Base-by-base conservation (phyloP, 1,284 basidiomycete genomes). In the Malassezia furfur region DNA sequence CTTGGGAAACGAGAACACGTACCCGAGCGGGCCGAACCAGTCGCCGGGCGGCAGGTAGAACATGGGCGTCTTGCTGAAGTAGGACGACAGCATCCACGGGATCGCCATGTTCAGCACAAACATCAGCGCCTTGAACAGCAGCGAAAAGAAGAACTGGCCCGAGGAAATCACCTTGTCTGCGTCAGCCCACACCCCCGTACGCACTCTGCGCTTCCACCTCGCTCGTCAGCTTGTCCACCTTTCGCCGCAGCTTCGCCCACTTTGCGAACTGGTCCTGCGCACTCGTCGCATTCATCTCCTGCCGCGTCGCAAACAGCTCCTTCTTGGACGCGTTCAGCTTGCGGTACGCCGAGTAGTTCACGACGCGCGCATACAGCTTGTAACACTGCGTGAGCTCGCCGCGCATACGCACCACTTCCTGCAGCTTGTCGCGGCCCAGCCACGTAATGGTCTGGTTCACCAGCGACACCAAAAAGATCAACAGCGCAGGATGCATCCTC, bases 231-330 rank as follows among this genome's bases (percentile, higher is more conserved):
- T 94, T 96, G 78, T 99, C 94, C 32, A 96, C 84, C 64, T 82
- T 87, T 61, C 94, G 78, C 67, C 87, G 79, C 67, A 98, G 78
- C 78, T 91, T 93, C 41, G 93, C 93, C 94, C 94, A 98, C 78
- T 91, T 96, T 15, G 91, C 88, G 75, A 99, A 98, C 74, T 98
- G 87, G 73, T 96, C 93, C 75, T 98, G 93, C 12, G 89, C 87
- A 66, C 87, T 90, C 30, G 91, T 98, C 69, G 85, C 83, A 56
- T 85, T 77, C 9, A 98, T 82, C 74, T 96, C 87, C 36, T 86
- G 82, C 78, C 93, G 91, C 48, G 82, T 59, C 87, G 84, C 21
- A 41, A 55, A 61, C 32, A 74, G 58, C 15, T 69, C 64, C 19
- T 52, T 57, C 21, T 67, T 66, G 32, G 67, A 54, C 3, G 41